Percentiles rank a stretch among this genome's conserved stretches.
phyloP scores from a whole-genome alignment of 2,329 filamentous ascomycete species.

The Westerdykella aurantiaca region DNA sequence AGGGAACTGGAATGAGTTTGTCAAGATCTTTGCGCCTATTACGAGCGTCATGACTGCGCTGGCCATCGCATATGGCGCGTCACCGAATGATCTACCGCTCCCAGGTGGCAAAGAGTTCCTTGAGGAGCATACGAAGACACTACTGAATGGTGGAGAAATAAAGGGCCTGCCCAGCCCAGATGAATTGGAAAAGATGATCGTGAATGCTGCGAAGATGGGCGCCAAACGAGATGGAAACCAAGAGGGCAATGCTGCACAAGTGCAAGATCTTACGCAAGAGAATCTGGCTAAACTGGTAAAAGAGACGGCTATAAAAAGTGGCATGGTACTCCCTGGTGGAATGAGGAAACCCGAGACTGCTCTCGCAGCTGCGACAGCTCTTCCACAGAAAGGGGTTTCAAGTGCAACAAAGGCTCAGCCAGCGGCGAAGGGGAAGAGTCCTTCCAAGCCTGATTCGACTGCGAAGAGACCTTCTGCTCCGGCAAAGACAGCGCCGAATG shows the following conservation, averaged over 20 bases:
- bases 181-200: conserved; percentile 35
- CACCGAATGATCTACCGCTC: conserved; percentile 29
- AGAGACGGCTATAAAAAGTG: conserved; percentile 34
- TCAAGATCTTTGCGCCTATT: conserved; percentile 48
- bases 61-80: conserved; percentile 40
- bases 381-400: conserved; percentile 17
- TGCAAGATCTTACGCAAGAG: conserved; percentile 33
- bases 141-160: conserved; percentile 28
- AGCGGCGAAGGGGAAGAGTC: conserved; percentile 14
- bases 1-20: conserved; percentile 47
- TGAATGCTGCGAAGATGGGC: conserved; percentile 29
- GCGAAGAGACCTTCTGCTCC: conserved; percentile 6
- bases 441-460: conserved; percentile 9
- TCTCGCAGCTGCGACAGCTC: conserved; percentile 10
- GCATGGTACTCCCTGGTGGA: conserved; percentile 28
- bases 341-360: conserved; percentile 27
- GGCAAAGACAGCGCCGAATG: conserved; percentile 5
- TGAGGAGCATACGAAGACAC: conserved; percentile 30
- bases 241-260: conserved; percentile 21
- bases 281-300: conserved; percentile 35
- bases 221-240: conserved; percentile 23
- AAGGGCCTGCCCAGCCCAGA: conserved; percentile 31
- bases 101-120: conserved; percentile 33
- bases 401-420: conserved; percentile 22
- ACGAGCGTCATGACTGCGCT: conserved; percentile 47